These are phyloP conservation scores for Aquilaria agallochum DNA, from an alignment of 441 rosid species.

Conservation along the genomic window DNA sequence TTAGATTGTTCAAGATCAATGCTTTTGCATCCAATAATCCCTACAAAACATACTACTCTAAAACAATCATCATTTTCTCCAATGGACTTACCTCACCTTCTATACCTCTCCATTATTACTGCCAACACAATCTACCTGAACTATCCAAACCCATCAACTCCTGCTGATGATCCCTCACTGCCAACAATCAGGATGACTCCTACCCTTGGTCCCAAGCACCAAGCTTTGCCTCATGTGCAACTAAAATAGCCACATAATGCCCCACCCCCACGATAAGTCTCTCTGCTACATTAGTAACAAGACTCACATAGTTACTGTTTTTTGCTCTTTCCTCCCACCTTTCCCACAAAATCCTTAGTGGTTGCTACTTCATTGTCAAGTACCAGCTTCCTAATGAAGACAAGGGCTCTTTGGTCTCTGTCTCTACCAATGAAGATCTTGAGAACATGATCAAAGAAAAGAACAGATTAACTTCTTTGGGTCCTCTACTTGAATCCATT, in stretches of 20 bases:
- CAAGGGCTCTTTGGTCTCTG: slow-evolving; percentile 56
- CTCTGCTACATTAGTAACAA: slow-evolving; percentile 53
- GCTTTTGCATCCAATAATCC: slow-evolving; percentile 10
- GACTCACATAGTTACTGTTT: slow-evolving; percentile 48
- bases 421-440: slow-evolving; percentile 23
- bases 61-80: slow-evolving; percentile 24
- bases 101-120: background rate
- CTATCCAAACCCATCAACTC: slow-evolving; percentile 27
- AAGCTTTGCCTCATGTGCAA: slow-evolving; percentile 65
- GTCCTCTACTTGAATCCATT: slow-evolving; percentile 20
- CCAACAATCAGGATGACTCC: slow-evolving; percentile 27
- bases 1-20: background rate
- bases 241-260: slow-evolving; percentile 59
- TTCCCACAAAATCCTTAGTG: slow-evolving; percentile 47
- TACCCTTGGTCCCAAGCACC: slow-evolving; percentile 34
- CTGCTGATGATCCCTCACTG: slow-evolving; percentile 24
- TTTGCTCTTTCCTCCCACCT: slow-evolving; percentile 41
- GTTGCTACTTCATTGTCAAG: slow-evolving; percentile 55
- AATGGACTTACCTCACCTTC: slow-evolving; percentile 27
- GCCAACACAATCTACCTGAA: slow-evolving; percentile 21
- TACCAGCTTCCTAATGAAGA: slow-evolving; percentile 72
- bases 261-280: slow-evolving; percentile 66
- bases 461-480: too few species aligned
- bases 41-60: background rate
- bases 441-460: too few species aligned